Conservation (phyloP, 2,329 filamentous ascomycete species). For the Fonsecaea monophora region DNA sequence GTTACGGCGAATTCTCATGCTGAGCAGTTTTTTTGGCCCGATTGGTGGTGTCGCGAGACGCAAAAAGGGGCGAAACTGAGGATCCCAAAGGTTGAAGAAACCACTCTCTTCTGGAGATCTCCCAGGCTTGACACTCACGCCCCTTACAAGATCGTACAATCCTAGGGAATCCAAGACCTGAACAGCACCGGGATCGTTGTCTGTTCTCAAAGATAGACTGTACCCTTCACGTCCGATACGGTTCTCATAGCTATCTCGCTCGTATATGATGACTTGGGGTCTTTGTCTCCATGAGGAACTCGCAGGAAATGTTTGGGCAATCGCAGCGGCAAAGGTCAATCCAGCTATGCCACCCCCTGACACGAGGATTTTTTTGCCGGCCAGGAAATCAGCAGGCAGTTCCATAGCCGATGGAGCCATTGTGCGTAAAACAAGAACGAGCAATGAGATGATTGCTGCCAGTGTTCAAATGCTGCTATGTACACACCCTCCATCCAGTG, state of each 20-base stretch:
- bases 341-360: slow-evolving; percentile 55
- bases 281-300: slow-evolving; percentile 32
- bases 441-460: neutral
- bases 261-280: slow-evolving; percentile 51
- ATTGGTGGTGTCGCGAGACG: neutral
- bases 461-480: neutral
- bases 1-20: slow-evolving; percentile 36
- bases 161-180: slow-evolving; percentile 41
- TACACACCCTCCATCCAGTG: neutral
- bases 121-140: slow-evolving; percentile 32
- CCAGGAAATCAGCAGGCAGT: slow-evolving; percentile 7
- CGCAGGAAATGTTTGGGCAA: slow-evolving; percentile 49
- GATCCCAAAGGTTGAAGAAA: slow-evolving; percentile 37
- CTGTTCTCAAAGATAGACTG: slow-evolving; percentile 41
- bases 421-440: neutral
- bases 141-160: slow-evolving; percentile 36
- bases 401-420: neutral
- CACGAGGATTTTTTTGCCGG: slow-evolving; percentile 52
- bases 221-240: slow-evolving; percentile 41
- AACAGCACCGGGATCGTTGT: slow-evolving; percentile 38
- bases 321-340: slow-evolving; percentile 51
- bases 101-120: slow-evolving; percentile 16
- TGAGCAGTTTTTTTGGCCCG: slow-evolving; percentile 14
- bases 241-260: slow-evolving; percentile 49
- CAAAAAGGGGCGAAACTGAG: slow-evolving; percentile 24